Conservation (phyloP, 768 basidiomycete genomes). For the Symmetrospora coprosmae region DNA sequence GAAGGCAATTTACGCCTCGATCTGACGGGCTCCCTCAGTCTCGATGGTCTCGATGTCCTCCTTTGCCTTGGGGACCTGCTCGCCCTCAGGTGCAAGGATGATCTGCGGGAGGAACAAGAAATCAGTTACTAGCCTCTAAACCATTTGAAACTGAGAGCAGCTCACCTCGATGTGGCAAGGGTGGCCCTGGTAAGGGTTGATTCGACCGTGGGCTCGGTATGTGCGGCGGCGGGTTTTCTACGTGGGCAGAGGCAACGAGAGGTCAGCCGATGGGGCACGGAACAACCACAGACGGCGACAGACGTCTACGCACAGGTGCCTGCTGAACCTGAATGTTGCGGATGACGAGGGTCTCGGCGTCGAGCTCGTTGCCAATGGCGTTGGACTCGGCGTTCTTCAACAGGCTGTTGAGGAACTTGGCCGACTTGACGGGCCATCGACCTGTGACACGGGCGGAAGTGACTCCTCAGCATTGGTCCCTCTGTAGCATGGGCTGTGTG, state of each 20-base stretch:
- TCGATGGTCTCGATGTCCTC: conserved; percentile 23
- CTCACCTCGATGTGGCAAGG: conserved; percentile 83
- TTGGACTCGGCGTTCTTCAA: conserved; percentile 99
- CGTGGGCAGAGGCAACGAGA: not conserved
- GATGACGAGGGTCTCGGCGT: conserved; percentile 79
- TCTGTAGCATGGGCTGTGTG: too few relatives aligned
- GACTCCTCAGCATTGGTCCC: too few relatives aligned
- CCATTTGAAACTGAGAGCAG: not conserved
- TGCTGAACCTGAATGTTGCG: conserved; percentile 97
- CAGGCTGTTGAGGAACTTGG: conserved; percentile 82
- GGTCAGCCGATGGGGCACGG: not conserved
- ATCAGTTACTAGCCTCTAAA: not conserved
- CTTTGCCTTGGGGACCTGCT: conserved; percentile 68
- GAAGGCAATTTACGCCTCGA: conserved; percentile 8
- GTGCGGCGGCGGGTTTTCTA: conserved; percentile 98
- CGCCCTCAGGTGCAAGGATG: conserved; percentile 64
- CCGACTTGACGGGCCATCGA: conserved; percentile 99
- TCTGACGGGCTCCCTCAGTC: conserved; percentile 1
- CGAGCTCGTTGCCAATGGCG: conserved; percentile 91
- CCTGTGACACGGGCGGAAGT: too few relatives aligned
- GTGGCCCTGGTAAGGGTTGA: conserved; percentile 90
- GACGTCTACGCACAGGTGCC: conserved; percentile 61
- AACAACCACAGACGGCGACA: not conserved
- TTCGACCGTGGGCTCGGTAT: conserved; percentile 93
- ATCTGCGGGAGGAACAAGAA: conserved; percentile 26